Base-by-base conservation (phyloP, 2,329 filamentous ascomycete genomes). In the Coniochaeta sp. region DNA sequence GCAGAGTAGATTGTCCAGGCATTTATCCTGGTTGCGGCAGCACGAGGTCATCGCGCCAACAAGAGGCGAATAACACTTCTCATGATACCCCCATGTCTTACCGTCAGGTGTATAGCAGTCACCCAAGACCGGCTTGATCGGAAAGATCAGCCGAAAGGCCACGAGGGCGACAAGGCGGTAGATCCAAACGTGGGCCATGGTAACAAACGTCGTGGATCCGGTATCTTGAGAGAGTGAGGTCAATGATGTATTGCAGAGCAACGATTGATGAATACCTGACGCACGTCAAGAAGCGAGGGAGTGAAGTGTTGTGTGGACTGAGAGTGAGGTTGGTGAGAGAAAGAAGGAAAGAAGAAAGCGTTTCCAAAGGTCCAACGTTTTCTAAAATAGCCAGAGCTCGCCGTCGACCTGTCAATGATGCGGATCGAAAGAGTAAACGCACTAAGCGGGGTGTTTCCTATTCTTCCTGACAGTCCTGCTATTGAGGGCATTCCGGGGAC, bases 1-100 rank as follows among this genome's bases (percentile, higher is more conserved):
- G 54, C 65, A 65, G 36, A 67, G 26, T 0, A 30, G 24, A 57
- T 61, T 62, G 26, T 30, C 44, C 26, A 63, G 50, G 42, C 65
- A 67, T 1, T 54, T 8, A 50, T 65, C 58, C 38, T 59, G 58
- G 4, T 40, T 14, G 3, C 19, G 17, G 56, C 64, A 65, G 59
- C 64, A 65, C 4, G 64, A 19, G 6, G 36, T 57, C 1, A 59
- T 59, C 28, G 32, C n/a, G 1, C 6, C n/a, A 3, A 17, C 10
- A 14, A 8, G 9, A 1, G 34, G 36, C 14, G 55, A 36, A 42
- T 38, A 50, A 44, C 64, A 65, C 9, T 30, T 14, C 36, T 40
- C 6, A 40, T 40, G 36, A 40, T 40, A 40, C 6, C 14, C 6
- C 12, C 10, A 40, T 4, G 36, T 7, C 14, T 40, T 14, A 12